These are phyloP conservation scores for Nicotiana rustica DNA, from an alignment of 305 asterid genomes.

Conservation along the genomic window DNA sequence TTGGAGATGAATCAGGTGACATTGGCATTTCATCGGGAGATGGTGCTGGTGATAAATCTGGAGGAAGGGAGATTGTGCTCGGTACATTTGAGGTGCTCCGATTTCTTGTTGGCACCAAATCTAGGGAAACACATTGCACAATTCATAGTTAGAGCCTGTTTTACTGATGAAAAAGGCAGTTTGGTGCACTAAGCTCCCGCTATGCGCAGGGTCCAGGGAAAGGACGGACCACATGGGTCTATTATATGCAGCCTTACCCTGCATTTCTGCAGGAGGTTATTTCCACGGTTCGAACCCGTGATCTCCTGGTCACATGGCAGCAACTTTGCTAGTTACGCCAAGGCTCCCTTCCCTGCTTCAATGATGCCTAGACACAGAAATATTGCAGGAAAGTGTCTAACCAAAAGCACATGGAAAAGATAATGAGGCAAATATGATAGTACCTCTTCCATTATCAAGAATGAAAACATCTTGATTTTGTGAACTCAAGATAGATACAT, in stretches of 20 bases:
- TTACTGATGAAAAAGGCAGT: not conserved
- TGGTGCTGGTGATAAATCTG: constrained; percentile 6
- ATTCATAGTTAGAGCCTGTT: not conserved
- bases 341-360: no score
- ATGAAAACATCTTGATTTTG: not conserved
- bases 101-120: not conserved
- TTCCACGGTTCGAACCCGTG: no score
- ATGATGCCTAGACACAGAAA: no score
- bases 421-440: not conserved
- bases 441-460: not conserved
- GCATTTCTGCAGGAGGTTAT: no score
- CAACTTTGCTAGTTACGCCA: no score
- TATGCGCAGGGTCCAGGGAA: no score
- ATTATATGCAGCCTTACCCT: no score
- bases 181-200: no score
- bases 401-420: no score
- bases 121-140: not conserved
- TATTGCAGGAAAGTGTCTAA: not conserved
- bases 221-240: no score
- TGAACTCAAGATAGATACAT: constrained; percentile 14
- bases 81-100: not conserved
- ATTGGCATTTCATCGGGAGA: not conserved
- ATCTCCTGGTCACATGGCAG: not conserved
- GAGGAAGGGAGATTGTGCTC: not conserved
- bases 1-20: not conserved